A percentile compares a stretch with the other conserved stretches of the same genome.
Conservation (phyloP, 306 rosid species). For the Prunus dulcis region DNA sequence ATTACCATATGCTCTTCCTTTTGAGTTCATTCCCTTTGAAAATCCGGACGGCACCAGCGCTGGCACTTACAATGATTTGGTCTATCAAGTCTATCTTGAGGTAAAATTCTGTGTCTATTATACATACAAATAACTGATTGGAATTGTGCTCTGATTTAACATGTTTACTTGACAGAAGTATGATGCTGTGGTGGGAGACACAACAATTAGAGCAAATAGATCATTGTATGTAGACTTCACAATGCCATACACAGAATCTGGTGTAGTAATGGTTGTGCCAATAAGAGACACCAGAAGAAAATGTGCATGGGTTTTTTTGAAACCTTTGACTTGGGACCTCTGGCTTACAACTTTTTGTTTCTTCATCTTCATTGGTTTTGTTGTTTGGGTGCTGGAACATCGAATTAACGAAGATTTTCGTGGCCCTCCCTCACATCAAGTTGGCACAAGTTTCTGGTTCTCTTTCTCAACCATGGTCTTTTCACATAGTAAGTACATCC, state of each 20-base stretch:
- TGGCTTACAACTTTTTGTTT: constrained; percentile 29
- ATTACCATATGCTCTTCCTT: constrained; percentile 27
- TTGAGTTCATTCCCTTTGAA: constrained; percentile 28
- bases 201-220: constrained; percentile 28
- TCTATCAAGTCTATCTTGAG: constrained; percentile 25
- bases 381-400: constrained; percentile 47
- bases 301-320: constrained; percentile 41
- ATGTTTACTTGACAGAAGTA: constrained; percentile 14
- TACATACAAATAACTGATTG: too few relatives aligned
- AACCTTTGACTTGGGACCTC: constrained; percentile 36
- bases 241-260: constrained; percentile 38
- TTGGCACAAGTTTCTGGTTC: constrained; percentile 41
- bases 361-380: constrained; percentile 36
- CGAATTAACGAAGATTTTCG: constrained; percentile 33
- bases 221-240: constrained; percentile 38
- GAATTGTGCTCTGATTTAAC: neutral
- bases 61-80: constrained; percentile 31
- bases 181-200: constrained; percentile 44
- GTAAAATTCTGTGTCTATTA: constrained; percentile 2
- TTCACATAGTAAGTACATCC: constrained; percentile 21
- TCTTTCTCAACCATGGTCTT: constrained; percentile 45
- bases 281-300: neutral
- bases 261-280: constrained; percentile 34
- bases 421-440: constrained; percentile 25
- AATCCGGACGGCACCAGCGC: neutral